Evolutionary conservation across 78 protist species (phyloP), one percentile per base, ranked within the genome.

Genomic region (Dictyostelium purpureum): DNA sequence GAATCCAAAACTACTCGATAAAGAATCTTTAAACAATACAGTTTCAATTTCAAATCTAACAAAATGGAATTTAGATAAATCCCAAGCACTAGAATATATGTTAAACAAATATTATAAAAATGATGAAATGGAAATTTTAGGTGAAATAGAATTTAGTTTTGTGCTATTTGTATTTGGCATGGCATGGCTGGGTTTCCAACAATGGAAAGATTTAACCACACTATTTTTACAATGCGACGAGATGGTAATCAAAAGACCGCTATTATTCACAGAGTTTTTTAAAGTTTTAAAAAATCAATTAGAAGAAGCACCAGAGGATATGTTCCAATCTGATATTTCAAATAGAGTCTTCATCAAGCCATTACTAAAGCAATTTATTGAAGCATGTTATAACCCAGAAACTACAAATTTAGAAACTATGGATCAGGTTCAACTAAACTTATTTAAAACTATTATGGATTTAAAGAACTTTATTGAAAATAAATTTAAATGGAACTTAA

Each of bases 1-100:
- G 2, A 37, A 26, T 16, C 90, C 90, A 54, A 40, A 40, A 11
- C 40, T 40, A 26, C 0, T 1, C 6, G 35, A 21, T 35, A 24
- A 31, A 57, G 9, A 3, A 52, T 21, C 28, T 19, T 5, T 1
- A 21, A 24, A 24, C 24, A 14, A 31, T n/a, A 31, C 14, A 11
- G 16, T 10, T 6, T 43, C 65, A 24, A 56, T 67, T 31, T 26
- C 24, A 16, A 45, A 70, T 2, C 11, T 85, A 7, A 52, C 81
- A n/a, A 51, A 61, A 59, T 85, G 91, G 91, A 85, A 85, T 59
- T 45, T 85, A n/a, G 91, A 85, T 33, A 85, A 73, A 33, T 73
- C 82, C 21, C 24, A 73, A 19, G 33, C 74, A 54, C 2, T 85
- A 12, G 40, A 73, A 40, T 33, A 12, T 5, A 40, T 85, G 4